A percentile compares a stretch with the other conserved stretches of the same genome.
Conservation (phyloP, 768 basidiomycete species). For the Podaxis sp. region DNA sequence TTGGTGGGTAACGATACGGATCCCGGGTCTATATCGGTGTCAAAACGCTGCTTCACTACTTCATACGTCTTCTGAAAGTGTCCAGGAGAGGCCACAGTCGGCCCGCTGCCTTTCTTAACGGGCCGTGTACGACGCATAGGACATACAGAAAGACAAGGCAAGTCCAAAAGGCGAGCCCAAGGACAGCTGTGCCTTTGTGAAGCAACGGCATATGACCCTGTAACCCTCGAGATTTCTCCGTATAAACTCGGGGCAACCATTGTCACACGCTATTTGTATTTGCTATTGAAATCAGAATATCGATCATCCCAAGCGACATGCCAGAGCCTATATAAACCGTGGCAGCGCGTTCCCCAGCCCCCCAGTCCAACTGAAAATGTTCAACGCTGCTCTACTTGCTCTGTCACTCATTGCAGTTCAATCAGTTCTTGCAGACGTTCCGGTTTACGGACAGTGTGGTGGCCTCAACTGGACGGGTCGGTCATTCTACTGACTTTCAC, state of each 20-base stretch:
- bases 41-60: background rate
- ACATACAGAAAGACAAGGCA: background rate
- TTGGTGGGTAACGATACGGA: background rate
- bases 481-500: background rate
- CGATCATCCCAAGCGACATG: background rate
- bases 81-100: background rate
- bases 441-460: constrained; percentile 26
- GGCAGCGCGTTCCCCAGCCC: background rate
- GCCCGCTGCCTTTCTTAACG: background rate
- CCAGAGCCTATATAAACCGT: background rate
- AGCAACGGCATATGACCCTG: constrained; percentile 6
- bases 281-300: background rate
- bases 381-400: constrained; percentile 3
- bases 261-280: background rate
- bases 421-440: constrained; percentile 20
- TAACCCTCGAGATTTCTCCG: constrained; percentile 10
- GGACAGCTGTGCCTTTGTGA: background rate
- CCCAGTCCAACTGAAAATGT: background rate
- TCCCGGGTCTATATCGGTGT: constrained; percentile 5
- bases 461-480: constrained; percentile 23
- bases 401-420: constrained; percentile 6
- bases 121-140: background rate
- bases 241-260: background rate
- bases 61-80: background rate
- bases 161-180: background rate